Evolutionary conservation across 225 moss, liverwort and hornwort species (phyloP), one percentile per base, ranked within the genome.

Genomic region (Takakia lepidozioides): DNA sequence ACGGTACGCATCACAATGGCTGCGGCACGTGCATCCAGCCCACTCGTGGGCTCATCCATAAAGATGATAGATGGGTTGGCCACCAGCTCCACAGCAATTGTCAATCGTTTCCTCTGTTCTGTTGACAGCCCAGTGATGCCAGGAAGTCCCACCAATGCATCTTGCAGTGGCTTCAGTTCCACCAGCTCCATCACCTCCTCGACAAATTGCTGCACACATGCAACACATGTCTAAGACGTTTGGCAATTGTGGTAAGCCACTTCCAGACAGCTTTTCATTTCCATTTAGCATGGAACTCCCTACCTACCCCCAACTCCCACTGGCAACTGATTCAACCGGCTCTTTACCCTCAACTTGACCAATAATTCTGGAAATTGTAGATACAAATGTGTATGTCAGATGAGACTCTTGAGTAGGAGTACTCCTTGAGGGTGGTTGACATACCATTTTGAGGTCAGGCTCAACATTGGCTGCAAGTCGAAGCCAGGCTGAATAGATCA

Each of bases 401-500:
- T n/a, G n/a, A n/a, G n/a, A n/a, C n/a, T n/a, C n/a, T n/a, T n/a
- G n/a, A n/a, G n/a, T n/a, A n/a, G n/a, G n/a, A n/a, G n/a, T n/a
- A n/a, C n/a, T n/a, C n/a, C n/a, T n/a, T n/a, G n/a, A n/a, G n/a
- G n/a, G n/a, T n/a, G n/a, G n/a, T n/a, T n/a, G 17, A 19, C 44
- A n/a, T 63, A 87, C 87, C 70, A 27, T 63, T 66, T 90, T 98
- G 21, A 58, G 70, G 22, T 59, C 62, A 20, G 48, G 36, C 15
- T 75, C 61, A 25, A 87, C 59, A 15, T 71, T 60, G 25, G 72
- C 29, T 34, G 69, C 54, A 43, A 92, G 92, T 19, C 92, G 87
- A 37, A 92, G 92, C 84, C 84, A 84, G 2, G 87, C 84, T 15
- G 84, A 87, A 58, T 78, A 92, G 18, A 75, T 42, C 29, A 92